A percentile compares a stretch with the other conserved stretches of the same genome.
Evolutionary conservation across 352 stramenopile genomes (phyloP).

Genomic region (Phytophthora europaea): DNA sequence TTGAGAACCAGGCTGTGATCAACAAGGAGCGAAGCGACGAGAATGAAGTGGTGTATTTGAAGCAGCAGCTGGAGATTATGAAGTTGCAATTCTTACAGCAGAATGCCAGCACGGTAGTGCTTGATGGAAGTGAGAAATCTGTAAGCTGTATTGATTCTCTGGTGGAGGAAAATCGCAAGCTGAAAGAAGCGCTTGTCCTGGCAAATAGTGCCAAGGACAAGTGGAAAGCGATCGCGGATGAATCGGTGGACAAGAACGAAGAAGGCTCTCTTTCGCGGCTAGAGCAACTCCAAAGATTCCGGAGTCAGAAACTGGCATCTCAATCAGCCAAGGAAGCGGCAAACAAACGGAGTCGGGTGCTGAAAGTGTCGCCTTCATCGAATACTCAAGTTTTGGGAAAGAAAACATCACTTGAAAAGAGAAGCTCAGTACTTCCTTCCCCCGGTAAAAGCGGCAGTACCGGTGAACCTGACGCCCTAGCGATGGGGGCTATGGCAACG

Average conservation of each 20-base stretch:
- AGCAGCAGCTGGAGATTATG: constrained; percentile 75
- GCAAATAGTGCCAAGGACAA: constrained; percentile 69
- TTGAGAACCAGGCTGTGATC: constrained; percentile 97
- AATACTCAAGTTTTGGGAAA: background rate
- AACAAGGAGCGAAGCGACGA: constrained; percentile 96
- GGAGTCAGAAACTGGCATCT: constrained; percentile 59
- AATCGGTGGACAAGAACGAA: constrained; percentile 42
- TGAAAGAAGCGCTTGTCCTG: constrained; percentile 22
- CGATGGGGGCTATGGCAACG: constrained; percentile 41
- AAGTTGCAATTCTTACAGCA: constrained; percentile 73
- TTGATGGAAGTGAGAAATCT: background rate
- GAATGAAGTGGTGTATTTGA: constrained; percentile 70
- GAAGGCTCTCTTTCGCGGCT: constrained; percentile 53
- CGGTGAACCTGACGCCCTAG: constrained; percentile 7
- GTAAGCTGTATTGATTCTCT: background rate
- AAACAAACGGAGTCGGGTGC: constrained; percentile 59
- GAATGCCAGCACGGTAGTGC: background rate
- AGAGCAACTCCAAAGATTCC: constrained; percentile 65
- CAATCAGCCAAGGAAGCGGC: constrained; percentile 56
- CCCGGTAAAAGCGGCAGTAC: background rate
- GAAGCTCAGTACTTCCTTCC: background rate
- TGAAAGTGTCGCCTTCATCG: constrained; percentile 5
- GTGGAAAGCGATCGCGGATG: constrained; percentile 71
- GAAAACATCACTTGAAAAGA: constrained; percentile 1
- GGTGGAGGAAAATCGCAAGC: constrained; percentile 56